Evolutionary conservation across 257 asterid genomes (phyloP).

Genomic region (Fraxinus americana): DNA sequence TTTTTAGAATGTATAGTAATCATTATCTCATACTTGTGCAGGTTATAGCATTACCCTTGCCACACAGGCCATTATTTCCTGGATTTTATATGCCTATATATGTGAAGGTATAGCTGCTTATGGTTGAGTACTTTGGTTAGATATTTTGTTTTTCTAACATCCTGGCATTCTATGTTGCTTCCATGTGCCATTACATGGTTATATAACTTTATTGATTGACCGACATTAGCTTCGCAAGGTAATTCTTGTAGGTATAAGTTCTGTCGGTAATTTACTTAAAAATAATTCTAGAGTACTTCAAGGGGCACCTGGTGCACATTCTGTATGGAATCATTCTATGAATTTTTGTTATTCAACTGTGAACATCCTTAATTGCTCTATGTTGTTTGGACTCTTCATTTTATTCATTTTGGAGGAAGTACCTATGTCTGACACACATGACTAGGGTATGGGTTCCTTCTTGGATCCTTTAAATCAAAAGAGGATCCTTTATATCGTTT

Average conservation of each 20-base stretch:
- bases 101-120: conserved; percentile 74
- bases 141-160: not conserved
- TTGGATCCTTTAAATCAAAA: not conserved
- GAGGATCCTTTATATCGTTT: no score
- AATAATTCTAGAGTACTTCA: not conserved
- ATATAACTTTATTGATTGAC: not conserved
- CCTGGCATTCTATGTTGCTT: not conserved
- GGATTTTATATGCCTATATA: conserved; percentile 95
- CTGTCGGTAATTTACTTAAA: not conserved
- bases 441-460: not conserved
- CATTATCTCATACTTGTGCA: conserved; percentile 34
- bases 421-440: not conserved
- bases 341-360: not conserved
- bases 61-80: conserved; percentile 83
- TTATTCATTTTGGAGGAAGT: not conserved
- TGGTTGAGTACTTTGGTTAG: not conserved
- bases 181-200: not conserved
- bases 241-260: conserved; percentile 8
- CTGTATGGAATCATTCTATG: not conserved
- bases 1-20: conserved; percentile 6
- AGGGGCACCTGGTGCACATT: not conserved
- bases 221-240: conserved; percentile 1
- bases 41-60: conserved; percentile 73
- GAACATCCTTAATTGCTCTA: not conserved
- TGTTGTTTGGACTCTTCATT: not conserved